phyloP scores from a whole-genome alignment of 164 flowering plant genomes.

The Chimonanthus salicifolius region DNA sequence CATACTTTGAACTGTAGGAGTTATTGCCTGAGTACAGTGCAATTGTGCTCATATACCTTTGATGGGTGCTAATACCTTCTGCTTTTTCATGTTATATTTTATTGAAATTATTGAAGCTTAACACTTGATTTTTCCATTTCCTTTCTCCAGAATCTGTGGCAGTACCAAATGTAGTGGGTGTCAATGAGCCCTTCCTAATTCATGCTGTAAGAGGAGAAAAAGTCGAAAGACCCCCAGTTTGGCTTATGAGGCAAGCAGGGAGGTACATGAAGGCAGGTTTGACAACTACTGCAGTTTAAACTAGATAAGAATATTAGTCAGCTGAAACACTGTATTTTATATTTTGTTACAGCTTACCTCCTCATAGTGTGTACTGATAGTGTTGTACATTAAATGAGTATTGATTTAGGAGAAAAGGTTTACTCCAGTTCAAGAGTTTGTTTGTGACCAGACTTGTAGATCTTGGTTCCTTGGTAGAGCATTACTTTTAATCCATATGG shows the following conservation, averaged over 20 bases:
- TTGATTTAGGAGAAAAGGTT: neutral
- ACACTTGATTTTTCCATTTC: neutral
- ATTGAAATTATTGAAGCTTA: neutral
- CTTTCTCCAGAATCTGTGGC: constrained; percentile 51
- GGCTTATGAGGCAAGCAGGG: constrained; percentile 99
- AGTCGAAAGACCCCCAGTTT: constrained; percentile 95
- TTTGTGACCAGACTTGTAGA: neutral
- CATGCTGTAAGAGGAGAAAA: constrained; percentile 78
- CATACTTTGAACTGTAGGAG: neutral
- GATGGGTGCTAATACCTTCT: neutral
- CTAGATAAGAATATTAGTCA: neutral
- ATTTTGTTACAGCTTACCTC: too few species aligned
- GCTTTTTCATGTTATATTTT: neutral
- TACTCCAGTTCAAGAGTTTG: neutral
- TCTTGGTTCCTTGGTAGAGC: neutral
- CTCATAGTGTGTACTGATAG: neutral
- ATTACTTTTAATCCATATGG: neutral
- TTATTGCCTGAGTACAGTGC: neutral
- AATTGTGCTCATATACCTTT: neutral
- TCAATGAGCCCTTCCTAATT: constrained; percentile 75
- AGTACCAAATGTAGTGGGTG: constrained; percentile 41
- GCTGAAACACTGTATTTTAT: neutral
- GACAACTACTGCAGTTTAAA: constrained; percentile 9
- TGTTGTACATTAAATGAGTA: neutral
- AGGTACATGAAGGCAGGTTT: constrained; percentile 99